Evolutionary conservation across 192 early-diverging fungal genomes (phyloP).

Genomic region (Coemansia sp.): DNA sequence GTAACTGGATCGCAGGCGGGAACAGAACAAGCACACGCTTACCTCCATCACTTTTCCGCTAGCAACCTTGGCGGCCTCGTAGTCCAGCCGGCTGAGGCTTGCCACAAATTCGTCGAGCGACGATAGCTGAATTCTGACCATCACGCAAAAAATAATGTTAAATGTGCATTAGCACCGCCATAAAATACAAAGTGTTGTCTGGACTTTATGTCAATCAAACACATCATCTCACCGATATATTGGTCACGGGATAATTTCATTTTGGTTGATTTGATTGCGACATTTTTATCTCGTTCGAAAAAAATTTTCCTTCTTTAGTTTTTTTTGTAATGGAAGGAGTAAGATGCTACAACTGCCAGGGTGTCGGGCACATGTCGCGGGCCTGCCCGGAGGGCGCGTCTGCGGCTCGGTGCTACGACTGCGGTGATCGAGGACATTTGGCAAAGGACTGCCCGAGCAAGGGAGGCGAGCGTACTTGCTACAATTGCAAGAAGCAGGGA

Average conservation of each 20-base stretch:
- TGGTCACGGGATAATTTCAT: no score
- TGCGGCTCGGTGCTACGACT: constrained; percentile 57
- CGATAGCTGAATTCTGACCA: constrained; percentile 44
- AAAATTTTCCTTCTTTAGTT: no score
- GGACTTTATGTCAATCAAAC: no score
- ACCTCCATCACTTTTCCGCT: constrained; percentile 54
- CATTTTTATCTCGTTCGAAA: no score
- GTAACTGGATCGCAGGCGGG: not conserved
- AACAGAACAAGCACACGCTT: constrained; percentile 5
- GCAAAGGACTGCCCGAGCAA: constrained; percentile 39
- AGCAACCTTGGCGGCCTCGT: constrained; percentile 47
- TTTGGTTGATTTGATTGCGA: no score
- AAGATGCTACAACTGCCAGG: constrained; percentile 59
- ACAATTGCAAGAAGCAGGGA: constrained; percentile 51
- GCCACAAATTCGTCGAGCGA: constrained; percentile 44
- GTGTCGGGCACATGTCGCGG: constrained; percentile 53
- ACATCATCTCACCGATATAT: no score
- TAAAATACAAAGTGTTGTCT: not conserved
- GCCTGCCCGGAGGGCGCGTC: constrained; percentile 46
- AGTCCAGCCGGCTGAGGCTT: constrained; percentile 47
- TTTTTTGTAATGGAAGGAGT: not conserved
- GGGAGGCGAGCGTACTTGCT: constrained; percentile 34
- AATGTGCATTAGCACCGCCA: constrained; percentile 1
- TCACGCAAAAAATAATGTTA: constrained; percentile 2
- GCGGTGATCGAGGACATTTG: constrained; percentile 49